Conservation (phyloP, 2,329 filamentous ascomycete genomes). For the Colletotrichum horii region DNA sequence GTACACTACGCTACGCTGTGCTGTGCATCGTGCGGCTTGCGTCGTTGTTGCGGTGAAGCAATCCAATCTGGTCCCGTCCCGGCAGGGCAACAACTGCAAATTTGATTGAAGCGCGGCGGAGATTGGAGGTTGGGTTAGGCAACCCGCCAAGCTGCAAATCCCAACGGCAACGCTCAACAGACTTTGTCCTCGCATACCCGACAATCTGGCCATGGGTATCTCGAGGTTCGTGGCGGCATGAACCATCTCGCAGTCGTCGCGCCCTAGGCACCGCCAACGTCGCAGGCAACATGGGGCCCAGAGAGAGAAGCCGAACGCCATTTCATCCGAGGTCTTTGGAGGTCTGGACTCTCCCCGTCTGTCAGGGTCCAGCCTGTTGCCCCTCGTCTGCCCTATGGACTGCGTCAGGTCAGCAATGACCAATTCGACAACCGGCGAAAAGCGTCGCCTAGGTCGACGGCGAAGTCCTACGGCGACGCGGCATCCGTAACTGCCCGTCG, state of each 20-base stretch:
- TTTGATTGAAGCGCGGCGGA: neutral
- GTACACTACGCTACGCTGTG: neutral
- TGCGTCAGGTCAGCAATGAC: neutral
- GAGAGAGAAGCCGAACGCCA: neutral
- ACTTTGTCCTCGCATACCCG: conserved; percentile 17
- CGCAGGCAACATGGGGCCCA: neutral
- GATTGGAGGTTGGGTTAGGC: neutral
- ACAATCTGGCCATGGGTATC: conserved; percentile 1
- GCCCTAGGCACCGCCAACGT: neutral
- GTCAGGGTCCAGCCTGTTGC: conserved; percentile 7
- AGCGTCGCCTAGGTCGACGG: neutral
- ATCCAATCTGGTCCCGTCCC: neutral
- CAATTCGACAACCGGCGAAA: neutral
- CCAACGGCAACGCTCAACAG: conserved; percentile 11
- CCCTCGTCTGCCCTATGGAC: neutral
- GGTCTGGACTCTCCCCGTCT: conserved; percentile 6
- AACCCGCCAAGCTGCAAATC: neutral
- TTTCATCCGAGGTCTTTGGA: conserved; percentile 2
- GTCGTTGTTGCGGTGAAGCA: neutral
- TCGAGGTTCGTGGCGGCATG: neutral
- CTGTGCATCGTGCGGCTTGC: neutral
- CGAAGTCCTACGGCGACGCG: neutral
- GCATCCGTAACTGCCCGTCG: neutral
- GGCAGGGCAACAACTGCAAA: neutral
- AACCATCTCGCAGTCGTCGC: neutral